A percentile compares a stretch with the other conserved stretches of the same genome.
These are phyloP conservation scores for Nigrograna mackinnonii DNA, from an alignment of 2,329 filamentous ascomycete genomes.

Conservation along the genomic window DNA sequence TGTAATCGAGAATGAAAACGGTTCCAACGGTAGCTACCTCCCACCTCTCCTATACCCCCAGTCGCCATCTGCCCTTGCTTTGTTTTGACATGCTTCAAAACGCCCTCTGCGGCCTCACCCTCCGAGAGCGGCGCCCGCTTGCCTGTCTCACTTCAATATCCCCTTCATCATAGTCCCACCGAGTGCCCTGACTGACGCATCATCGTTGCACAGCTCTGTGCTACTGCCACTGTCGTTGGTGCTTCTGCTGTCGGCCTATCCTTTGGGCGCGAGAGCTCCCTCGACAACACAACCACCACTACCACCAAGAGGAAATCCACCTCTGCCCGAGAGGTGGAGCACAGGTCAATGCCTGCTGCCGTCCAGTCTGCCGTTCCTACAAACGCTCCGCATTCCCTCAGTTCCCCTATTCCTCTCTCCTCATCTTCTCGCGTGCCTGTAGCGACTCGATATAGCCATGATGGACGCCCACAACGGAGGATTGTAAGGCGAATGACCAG, in stretches of 20 bases:
- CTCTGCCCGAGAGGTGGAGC: too few relatives aligned
- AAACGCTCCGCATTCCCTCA: slow-evolving; percentile 23
- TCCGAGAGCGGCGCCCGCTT: slow-evolving; percentile 26
- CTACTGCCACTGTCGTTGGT: slow-evolving; percentile 63
- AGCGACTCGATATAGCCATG: slow-evolving; percentile 27
- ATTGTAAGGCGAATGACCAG: slow-evolving; percentile 39
- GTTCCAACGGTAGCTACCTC: slow-evolving; percentile 49
- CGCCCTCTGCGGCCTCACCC: slow-evolving; percentile 17
- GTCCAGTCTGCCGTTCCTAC: slow-evolving; percentile 23
- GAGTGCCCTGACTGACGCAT: slow-evolving; percentile 39
- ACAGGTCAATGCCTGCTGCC: slow-evolving; percentile 2
- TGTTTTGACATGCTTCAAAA: slow-evolving; percentile 30
- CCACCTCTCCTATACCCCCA: slow-evolving; percentile 10
- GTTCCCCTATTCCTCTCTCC: slow-evolving; percentile 24
- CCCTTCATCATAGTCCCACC: slow-evolving; percentile 25
- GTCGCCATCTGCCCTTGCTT: slow-evolving; percentile 25
- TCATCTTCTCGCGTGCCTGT: slow-evolving; percentile 27
- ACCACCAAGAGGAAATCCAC: slow-evolving; percentile 10
- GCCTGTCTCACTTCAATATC: slow-evolving; percentile 26
- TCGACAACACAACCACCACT: slow-evolving; percentile 34
- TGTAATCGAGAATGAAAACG: slow-evolving; percentile 49
- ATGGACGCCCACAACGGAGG: slow-evolving; percentile 32
- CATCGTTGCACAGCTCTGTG: slow-evolving; percentile 59
- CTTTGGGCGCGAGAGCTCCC: slow-evolving; percentile 55
- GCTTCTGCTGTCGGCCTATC: slow-evolving; percentile 63